These are phyloP conservation scores for Striga hermonthica DNA, from an alignment of 305 asterid species.

Conservation along the genomic window DNA sequence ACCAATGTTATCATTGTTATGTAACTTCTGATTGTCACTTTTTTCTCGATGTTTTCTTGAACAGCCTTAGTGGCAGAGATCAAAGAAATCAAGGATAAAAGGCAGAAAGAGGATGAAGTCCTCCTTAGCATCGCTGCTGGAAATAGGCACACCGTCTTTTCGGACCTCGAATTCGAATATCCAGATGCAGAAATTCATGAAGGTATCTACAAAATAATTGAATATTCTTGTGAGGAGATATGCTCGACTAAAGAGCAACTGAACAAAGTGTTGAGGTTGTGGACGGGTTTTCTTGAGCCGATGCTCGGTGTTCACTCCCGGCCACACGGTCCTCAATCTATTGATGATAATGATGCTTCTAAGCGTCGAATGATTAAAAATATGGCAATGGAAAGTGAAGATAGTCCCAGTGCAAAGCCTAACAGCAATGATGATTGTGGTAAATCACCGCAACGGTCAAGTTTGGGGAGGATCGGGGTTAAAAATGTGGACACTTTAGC, in stretches of 20 bases:
- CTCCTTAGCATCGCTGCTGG: conserved; percentile 73
- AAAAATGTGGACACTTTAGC: conserved; percentile 40
- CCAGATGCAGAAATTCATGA: conserved; percentile 72
- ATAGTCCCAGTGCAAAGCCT: conserved; percentile 52
- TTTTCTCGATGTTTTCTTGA: conserved; percentile 27
- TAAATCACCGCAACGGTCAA: conserved; percentile 44
- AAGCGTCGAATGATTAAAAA: conserved; percentile 43
- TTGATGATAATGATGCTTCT: conserved; percentile 49
- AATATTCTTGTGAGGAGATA: conserved; percentile 79
- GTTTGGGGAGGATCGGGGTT: conserved; percentile 41
- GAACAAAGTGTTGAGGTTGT: conserved; percentile 66
- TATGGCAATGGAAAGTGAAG: conserved; percentile 46
- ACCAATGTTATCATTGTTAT: not conserved
- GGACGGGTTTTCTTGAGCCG: conserved; percentile 80
- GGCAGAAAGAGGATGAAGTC: conserved; percentile 71
- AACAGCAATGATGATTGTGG: conserved; percentile 55
- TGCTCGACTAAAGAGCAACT: conserved; percentile 83
- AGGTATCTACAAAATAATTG: conserved; percentile 67
- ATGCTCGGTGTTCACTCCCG: conserved; percentile 66
- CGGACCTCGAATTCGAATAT: conserved; percentile 77
- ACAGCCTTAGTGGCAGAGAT: conserved; percentile 83
- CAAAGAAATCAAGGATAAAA: conserved; percentile 81
- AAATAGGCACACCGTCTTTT: conserved; percentile 54
- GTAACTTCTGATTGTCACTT: not conserved
- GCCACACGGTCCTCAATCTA: conserved; percentile 32